phyloP scores from a whole-genome alignment of 1,139 yeast species.

The Yamadazyma kanchanaburiensis region DNA sequence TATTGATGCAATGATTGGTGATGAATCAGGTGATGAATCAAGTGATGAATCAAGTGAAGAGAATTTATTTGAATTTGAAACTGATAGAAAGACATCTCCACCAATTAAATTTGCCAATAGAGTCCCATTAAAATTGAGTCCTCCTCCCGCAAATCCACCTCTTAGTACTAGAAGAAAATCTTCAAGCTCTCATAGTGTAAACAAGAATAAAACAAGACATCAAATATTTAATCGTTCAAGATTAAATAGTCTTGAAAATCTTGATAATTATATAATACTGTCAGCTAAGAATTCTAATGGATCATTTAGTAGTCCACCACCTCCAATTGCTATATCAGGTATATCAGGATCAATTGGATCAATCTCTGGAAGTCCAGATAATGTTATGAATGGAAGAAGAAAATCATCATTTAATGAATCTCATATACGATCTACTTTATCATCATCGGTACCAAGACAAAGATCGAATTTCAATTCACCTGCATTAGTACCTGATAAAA shows the following conservation, averaged over 20 bases:
- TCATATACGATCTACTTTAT: conserved; percentile 39
- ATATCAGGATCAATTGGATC: conserved; percentile 23
- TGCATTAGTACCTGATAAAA: conserved; percentile 2
- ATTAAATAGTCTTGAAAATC: conserved; percentile 40
- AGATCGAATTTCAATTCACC: conserved; percentile 3
- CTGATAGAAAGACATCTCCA: conserved; percentile 23
- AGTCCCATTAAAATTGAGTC: conserved; percentile 41
- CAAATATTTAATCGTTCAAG: conserved; percentile 40
- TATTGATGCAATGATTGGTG: conserved; percentile 13
- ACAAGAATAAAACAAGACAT: conserved; percentile 20
- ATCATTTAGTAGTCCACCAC: conserved; percentile 38
- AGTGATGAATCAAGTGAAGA: conserved; percentile 21
- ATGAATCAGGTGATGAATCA: conserved; percentile 24
- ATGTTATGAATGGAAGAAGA: conserved; percentile 22
- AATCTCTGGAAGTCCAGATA: conserved; percentile 17
- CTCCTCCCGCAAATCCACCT: conserved; percentile 23
- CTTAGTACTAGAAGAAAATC: conserved; percentile 22
- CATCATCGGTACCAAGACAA: conserved; percentile 24
- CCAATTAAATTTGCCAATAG: conserved; percentile 44
- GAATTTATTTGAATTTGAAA: conserved; percentile 43
- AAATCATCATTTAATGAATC: conserved; percentile 47
- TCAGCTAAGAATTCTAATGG: conserved; percentile 38
- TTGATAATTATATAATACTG: conserved; percentile 41
- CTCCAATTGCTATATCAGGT: conserved; percentile 17
- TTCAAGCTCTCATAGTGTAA: conserved; percentile 20